A percentile compares a stretch with the other conserved stretches of the same genome.
Conservation (phyloP, 1,139 yeast species). For the Taphrina pruni region DNA sequence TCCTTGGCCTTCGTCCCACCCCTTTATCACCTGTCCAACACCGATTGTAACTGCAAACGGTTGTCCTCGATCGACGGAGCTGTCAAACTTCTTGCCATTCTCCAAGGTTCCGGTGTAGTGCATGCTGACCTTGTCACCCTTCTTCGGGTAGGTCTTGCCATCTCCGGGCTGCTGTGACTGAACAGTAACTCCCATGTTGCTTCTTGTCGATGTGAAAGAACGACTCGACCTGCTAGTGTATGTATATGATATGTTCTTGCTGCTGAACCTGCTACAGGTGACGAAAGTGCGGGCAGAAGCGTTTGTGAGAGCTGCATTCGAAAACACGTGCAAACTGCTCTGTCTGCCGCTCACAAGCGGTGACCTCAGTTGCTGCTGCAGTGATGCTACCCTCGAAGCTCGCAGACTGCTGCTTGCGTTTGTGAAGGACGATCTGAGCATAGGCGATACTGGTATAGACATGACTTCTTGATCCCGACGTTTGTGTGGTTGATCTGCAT, state of each 20-base stretch:
- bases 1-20: slow-evolving; percentile 74
- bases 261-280: neutral
- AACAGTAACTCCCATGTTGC: slow-evolving; percentile 41
- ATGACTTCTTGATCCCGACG: neutral
- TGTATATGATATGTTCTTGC: neutral
- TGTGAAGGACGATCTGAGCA: neutral
- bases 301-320: neutral
- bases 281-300: slow-evolving; percentile 7
- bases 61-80: slow-evolving; percentile 84
- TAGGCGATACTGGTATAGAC: neutral
- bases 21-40: slow-evolving; percentile 89
- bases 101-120: slow-evolving; percentile 95
- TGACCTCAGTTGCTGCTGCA: neutral
- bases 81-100: slow-evolving; percentile 93
- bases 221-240: too few species aligned
- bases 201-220: slow-evolving; percentile 26
- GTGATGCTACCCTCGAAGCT: neutral
- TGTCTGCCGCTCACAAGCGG: neutral
- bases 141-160: slow-evolving; percentile 39
- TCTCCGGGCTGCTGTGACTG: slow-evolving; percentile 40
- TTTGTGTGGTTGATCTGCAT: neutral
- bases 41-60: slow-evolving; percentile 94
- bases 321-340: too few species aligned
- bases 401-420: too few species aligned
- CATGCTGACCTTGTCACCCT: slow-evolving; percentile 54